Percentiles rank a stretch among this genome's conserved stretches.
phyloP scores from a whole-genome alignment of 1,284 basidiomycete species.

The Peniophora sp. region DNA sequence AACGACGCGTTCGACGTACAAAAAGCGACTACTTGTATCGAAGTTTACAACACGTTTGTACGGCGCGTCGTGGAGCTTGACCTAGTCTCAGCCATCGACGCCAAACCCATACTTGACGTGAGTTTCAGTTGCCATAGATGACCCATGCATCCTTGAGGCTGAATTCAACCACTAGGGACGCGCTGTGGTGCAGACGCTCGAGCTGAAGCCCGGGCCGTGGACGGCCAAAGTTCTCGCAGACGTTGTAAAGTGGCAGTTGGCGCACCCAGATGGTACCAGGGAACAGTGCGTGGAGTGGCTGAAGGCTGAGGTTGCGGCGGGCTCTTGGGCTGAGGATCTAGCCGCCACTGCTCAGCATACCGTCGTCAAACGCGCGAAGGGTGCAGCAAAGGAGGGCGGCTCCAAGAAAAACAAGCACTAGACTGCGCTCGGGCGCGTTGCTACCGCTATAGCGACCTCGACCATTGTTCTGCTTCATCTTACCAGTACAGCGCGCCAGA shows the following conservation, averaged over 20 bases:
- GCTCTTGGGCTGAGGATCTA: conserved; percentile 22
- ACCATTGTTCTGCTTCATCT: too few relatives aligned
- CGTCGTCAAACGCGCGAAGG: not conserved
- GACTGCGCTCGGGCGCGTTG: too few relatives aligned
- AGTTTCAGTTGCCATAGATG: conserved; percentile 20
- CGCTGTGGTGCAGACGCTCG: conserved; percentile 51
- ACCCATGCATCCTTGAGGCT: not conserved
- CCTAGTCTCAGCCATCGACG: conserved; percentile 54
- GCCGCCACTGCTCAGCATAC: not conserved
- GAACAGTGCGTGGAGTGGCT: conserved; percentile 71
- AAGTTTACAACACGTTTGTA: conserved; percentile 62
- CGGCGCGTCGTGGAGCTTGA: conserved; percentile 53
- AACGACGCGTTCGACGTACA: conserved; percentile 36
- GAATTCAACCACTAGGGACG: conserved; percentile 48
- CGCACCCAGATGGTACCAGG: conserved; percentile 56
- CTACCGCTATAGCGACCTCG: too few relatives aligned
- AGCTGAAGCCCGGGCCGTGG: conserved; percentile 60
- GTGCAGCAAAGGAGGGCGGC: not conserved
- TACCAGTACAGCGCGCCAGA: too few relatives aligned
- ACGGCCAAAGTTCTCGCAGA: conserved; percentile 54
- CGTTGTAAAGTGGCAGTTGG: conserved; percentile 79
- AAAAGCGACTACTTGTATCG: conserved; percentile 38
- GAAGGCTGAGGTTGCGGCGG: conserved; percentile 37
- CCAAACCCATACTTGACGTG: conserved; percentile 72
- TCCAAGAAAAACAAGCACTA: not conserved